Evolutionary conservation across 805 yeast genomes (phyloP), one percentile per base, ranked within the genome.

Genomic region (Ogataea chonburiensis): DNA sequence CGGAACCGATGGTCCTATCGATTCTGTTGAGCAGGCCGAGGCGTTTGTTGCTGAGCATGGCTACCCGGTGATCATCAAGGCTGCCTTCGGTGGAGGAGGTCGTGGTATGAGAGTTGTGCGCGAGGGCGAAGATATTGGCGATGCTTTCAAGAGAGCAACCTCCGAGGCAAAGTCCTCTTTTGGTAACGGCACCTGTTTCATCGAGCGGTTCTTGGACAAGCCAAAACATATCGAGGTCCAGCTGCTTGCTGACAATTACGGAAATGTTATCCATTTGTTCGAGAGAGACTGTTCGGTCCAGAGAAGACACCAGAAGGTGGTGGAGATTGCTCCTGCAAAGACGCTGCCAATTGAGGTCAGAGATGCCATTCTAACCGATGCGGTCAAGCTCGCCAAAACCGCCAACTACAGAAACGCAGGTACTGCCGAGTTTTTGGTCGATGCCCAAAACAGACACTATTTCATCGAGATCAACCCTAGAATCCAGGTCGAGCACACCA

Each of bases 21-120:
- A 81, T 40, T 55, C 73, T 17, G 81, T 81, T 16, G 81, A 72
- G 39, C 87, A 91, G 55, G 98, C 98, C 21, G 54, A 67, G 47
- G 80, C 61, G 7, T 91, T 91, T 58, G 97, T 89, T 23, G 75
- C 67, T 28, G 58, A 87, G 66, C 75, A 91, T 63, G 98, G 98
- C 20, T 89, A 63, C 67, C 98, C 98, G 7, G 98, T 93, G 31
- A 91, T 91, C 66, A 88, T 91, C 67, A 91, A 91, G 68, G 98
- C 98, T 30, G 98, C 98, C 24, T 93, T 85, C 58, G 98, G 98
- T 63, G 98, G 98, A 68, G 98, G 98, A 73, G 98, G 98, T 60
- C 81, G 98, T 68, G 98, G 98, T 76, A 93, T 91, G 98, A 81
- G 98, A 70, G 98, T 91, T 34, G 98, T 91, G 28, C 75, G 94